phyloP scores from a whole-genome alignment of 352 stramenopile species.

The Pythium aquatile region DNA sequence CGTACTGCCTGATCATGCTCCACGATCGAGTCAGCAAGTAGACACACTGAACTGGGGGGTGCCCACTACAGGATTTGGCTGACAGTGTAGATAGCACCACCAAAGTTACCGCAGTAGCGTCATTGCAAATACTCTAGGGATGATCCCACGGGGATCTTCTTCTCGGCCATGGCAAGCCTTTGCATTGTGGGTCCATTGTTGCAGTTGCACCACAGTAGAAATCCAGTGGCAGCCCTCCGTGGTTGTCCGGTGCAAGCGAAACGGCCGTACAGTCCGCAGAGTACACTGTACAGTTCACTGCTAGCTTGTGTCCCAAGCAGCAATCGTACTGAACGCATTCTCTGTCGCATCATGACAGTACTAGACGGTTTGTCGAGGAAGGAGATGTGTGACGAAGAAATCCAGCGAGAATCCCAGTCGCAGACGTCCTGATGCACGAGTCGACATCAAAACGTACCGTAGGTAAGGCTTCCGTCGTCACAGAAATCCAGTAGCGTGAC shows the following conservation, averaged over 20 bases:
- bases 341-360: neutral
- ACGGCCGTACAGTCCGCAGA: neutral
- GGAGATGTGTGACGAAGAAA: neutral
- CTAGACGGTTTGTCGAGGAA: neutral
- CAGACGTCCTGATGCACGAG: neutral
- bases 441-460: neutral
- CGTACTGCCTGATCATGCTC: conserved; percentile 80
- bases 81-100: neutral
- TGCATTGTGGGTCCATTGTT: neutral
- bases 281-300: neutral
- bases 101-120: no score
- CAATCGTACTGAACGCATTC: neutral
- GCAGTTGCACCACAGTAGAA: neutral
- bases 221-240: conserved; percentile 1
- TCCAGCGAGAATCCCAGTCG: neutral
- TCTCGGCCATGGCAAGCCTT: neutral
- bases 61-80: neutral
- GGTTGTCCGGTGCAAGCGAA: neutral
- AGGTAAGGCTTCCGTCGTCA: conserved; percentile 1
- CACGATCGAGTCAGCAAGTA: conserved; percentile 27
- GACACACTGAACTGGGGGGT: neutral
- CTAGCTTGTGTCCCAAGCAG: neutral
- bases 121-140: neutral
- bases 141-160: neutral
- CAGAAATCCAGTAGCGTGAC: conserved; percentile 1